A percentile compares a stretch with the other conserved stretches of the same genome.
These are phyloP conservation scores for Teunomyces atbi DNA, from an alignment of 805 yeast genomes.

Conservation along the genomic window DNA sequence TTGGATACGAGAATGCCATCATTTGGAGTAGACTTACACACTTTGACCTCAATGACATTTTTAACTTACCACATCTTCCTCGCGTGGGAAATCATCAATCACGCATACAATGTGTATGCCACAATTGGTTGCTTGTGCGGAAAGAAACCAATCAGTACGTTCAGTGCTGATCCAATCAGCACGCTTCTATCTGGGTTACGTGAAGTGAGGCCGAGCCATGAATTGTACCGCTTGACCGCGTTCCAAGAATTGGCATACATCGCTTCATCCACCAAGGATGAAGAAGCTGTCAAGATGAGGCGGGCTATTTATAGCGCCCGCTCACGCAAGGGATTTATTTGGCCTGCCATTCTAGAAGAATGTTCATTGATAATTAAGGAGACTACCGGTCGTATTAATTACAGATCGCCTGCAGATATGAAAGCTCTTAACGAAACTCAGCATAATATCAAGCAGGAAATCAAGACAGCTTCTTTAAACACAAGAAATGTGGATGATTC, in stretches of 20 bases:
- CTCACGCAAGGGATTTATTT: conserved; percentile 44
- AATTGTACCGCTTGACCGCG: conserved; percentile 54
- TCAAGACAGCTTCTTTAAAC: not conserved
- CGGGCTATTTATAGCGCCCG: conserved; percentile 52
- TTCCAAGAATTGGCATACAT: conserved; percentile 73
- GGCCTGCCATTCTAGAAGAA: conserved; percentile 62
- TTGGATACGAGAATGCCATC: conserved; percentile 43
- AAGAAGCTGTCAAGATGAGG: conserved; percentile 45
- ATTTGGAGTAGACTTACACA: conserved; percentile 27
- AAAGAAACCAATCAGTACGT: conserved; percentile 56
- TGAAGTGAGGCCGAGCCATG: conserved; percentile 40
- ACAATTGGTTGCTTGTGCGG: conserved; percentile 72
- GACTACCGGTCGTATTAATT: conserved; percentile 43
- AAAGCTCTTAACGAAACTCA: conserved; percentile 23
- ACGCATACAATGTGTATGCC: conserved; percentile 61
- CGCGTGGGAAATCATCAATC: conserved; percentile 56
- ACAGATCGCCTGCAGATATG: conserved; percentile 29
- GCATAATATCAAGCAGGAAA: conserved; percentile 15
- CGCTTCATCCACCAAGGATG: conserved; percentile 41
- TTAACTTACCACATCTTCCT: conserved; percentile 35
- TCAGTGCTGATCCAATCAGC: conserved; percentile 59
- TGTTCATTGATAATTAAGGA: conserved; percentile 54
- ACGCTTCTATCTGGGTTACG: conserved; percentile 64
- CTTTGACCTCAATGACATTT: conserved; percentile 20
- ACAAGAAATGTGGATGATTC: conserved; percentile 11